A percentile compares a stretch with the other conserved stretches of the same genome.
These are phyloP conservation scores for Wallacemonas rigidus DNA, from an alignment of 208 protist species.

Conservation along the genomic window DNA sequence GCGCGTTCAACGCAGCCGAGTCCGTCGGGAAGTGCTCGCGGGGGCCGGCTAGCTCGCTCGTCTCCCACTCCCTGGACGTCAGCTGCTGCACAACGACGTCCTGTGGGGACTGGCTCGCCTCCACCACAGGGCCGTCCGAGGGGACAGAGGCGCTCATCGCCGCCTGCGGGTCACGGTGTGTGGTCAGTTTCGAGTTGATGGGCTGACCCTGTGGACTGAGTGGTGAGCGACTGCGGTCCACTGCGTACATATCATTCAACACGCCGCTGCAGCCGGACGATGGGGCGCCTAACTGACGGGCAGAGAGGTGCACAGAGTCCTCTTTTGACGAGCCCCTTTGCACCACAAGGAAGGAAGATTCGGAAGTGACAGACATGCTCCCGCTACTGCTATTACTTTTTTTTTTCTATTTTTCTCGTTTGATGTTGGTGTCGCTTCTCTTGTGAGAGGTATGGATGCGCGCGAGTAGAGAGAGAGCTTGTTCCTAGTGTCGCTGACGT, in stretches of 20 bases:
- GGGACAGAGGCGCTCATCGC: not conserved
- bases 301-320: not conserved
- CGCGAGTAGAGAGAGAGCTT: no score
- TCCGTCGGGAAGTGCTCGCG: constrained; percentile 24
- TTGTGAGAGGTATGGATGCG: not conserved
- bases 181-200: constrained; percentile 66
- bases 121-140: constrained; percentile 18
- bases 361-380: constrained; percentile 4
- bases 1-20: not conserved
- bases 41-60: constrained; percentile 35
- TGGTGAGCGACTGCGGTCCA: constrained; percentile 6
- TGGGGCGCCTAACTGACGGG: not conserved
- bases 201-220: not conserved
- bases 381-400: not conserved
- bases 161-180: constrained; percentile 21
- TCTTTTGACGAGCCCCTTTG: constrained; percentile 8
- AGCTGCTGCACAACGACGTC: constrained; percentile 55
- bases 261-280: not conserved
- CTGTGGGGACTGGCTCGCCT: constrained; percentile 23
- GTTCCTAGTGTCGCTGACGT: no score
- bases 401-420: not conserved
- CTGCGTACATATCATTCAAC: constrained; percentile 7
- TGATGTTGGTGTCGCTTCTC: not conserved
- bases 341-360: not conserved
- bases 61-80: constrained; percentile 28